Evolutionary conservation across 2,329 filamentous ascomycete species (phyloP), one percentile per base, ranked within the genome.

Genomic region (Alternaria arbusti): DNA sequence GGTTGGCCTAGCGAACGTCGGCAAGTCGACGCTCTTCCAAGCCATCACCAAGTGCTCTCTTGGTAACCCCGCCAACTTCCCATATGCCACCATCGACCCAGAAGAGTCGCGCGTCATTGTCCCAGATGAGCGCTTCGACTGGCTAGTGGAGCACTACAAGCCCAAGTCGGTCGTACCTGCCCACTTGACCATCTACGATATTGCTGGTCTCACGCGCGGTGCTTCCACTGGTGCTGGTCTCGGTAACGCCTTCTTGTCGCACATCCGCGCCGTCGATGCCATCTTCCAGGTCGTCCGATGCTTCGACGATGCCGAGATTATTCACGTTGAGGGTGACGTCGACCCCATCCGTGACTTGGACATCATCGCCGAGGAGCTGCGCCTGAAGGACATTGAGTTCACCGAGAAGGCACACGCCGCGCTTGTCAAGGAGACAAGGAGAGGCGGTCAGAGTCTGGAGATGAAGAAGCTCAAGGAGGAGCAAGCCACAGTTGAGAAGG

Each of bases 21-120:
- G 96, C 83, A 99, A 99, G 86, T 99, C 96, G 72, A 99, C 96
- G 32, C 90, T 99, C 77, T 99, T 99, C 89, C 96, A 99, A 87
- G 94, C 96, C 80, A 97, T 99, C 84, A 99, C 96, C 80, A 98
- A 97, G 87, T 97, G 91, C 83, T 89, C 90, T 71, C 90, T 99
- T 78, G 96, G 96, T 84, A 99, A 98, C 86, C 96, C 96, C 76
- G 96, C 96, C 86, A 99, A 99, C 86, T 99, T 98, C 81, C 96
- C 96, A 59, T 99, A 97, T 86, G 96, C 96, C 79, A 99, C 96
- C 77, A 99, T 99, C 83, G 94, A 99, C 74, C 96, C 96, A 51
- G 96, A 99, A 86, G 96, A 99, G 85, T 93, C 96, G 69, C 93
- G 95, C 75, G 96, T 99, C 82, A 89, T 99, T 75, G 96, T 99